Base-by-base conservation (phyloP, 2,329 filamentous ascomycete genomes). In the Colletotrichum aenigma region DNA sequence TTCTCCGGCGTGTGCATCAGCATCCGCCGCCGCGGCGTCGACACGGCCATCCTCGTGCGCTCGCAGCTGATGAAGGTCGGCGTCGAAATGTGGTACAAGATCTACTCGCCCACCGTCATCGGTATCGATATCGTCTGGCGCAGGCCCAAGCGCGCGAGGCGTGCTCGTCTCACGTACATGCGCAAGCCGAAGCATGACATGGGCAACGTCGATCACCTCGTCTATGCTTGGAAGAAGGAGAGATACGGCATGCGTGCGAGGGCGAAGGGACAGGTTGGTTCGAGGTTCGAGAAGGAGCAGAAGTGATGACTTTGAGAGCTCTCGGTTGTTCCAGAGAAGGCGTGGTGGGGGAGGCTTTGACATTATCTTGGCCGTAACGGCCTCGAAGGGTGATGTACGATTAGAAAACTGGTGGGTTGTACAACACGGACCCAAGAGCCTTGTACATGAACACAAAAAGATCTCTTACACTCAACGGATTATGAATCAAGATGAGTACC, bases 21-120 rank as follows among this genome's bases (percentile, higher is more conserved):
- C 82, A 96, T 99, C 83, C 94, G 96, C 71, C 91, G 95, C 70
- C 91, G 94, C n/a, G 96, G 96, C 75, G 91, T 97, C 76, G 96
- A 98, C 86, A 98, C 95, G 4, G 94, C 94, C 6, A 93, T 99
- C 71, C 87, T 98, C 75, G 89, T 99, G 76, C 91, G 97, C 72
- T 96, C 96, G 80, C 93, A 97, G 83, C 87, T 99, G 80, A 96
- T 95, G 79, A 92, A 94, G 80, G 92, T 97, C 8, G 95, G 95
- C 76, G 95, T 98, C 76, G 97, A 99, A 90, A 97, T 98, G 95
- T 98, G 95, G 93, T 96, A 94, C 86, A 99, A 99, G 89, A 89
- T 98, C 75, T 98, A 97, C 88, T 95, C 92, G 82, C 96, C 96
- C 76, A 94, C 95, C 82, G 94, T 98, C 36, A 92, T 94, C 83